A percentile compares a stretch with the other conserved stretches of the same genome.
These are phyloP conservation scores for Coniochaeta ligniaria DNA, from an alignment of 2,329 filamentous ascomycete species.

Conservation along the genomic window DNA sequence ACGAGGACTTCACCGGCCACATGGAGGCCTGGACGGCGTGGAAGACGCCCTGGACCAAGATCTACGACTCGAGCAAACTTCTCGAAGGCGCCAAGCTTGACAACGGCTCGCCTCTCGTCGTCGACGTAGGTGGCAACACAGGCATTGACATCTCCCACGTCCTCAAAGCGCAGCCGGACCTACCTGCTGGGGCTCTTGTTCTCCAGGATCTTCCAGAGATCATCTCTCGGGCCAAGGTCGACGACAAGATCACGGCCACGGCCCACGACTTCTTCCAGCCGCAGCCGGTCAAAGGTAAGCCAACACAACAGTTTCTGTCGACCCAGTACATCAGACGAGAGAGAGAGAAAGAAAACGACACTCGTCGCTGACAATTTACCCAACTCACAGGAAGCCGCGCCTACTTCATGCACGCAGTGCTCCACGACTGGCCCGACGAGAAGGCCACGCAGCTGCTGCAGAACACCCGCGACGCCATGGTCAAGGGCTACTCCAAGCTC, in stretches of 20 bases:
- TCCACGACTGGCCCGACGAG: conserved; percentile 34
- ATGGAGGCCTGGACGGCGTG: conserved; percentile 26
- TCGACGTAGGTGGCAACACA: conserved; percentile 30
- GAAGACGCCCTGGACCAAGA: conserved; percentile 25
- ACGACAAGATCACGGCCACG: conserved; percentile 6
- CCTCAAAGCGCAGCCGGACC: conserved; percentile 20
- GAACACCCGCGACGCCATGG: conserved; percentile 26
- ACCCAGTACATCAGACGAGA: too few species aligned
- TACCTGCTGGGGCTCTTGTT: conserved; percentile 22
- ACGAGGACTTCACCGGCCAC: conserved; percentile 23
- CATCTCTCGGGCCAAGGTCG: conserved; percentile 17
- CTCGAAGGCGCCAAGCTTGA: conserved; percentile 11
- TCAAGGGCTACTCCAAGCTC: conserved; percentile 27
- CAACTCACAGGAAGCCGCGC: conserved; percentile 17
- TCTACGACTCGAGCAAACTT: conserved; percentile 17
- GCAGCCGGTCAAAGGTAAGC: conserved; percentile 15
- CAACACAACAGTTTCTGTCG: too few species aligned
- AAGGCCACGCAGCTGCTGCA: conserved; percentile 21
- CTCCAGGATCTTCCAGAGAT: conserved; percentile 30
- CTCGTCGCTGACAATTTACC: too few species aligned
- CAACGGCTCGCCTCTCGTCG: conserved; percentile 16
- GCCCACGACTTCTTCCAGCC: conserved; percentile 16
- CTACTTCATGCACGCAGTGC: conserved; percentile 32
- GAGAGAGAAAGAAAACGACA: too few species aligned
- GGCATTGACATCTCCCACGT: conserved; percentile 27